Base-by-base conservation (phyloP, 176 grass and related monocot genomes). In the Oryza brachyantha region DNA sequence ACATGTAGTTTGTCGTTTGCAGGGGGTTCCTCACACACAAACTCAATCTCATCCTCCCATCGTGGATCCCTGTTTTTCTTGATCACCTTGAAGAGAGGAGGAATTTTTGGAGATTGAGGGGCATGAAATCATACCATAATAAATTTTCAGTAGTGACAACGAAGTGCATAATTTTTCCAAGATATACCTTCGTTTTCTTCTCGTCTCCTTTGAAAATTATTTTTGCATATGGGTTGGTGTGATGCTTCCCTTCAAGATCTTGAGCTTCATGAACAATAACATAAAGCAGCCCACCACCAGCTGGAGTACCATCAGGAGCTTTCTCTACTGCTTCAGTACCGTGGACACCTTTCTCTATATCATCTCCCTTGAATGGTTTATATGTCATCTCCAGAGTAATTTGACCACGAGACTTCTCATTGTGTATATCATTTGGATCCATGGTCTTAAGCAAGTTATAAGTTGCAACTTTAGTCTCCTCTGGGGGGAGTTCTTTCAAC, bases 11-110 rank as follows among this genome's bases (percentile, higher is more conserved):
- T 98, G 76, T 98, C 90, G 62, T 89, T 77, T 57, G 79, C 26
- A 54, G 96, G 96, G 45, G 88, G 87, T 71, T 87, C 87, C 70
- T 98, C 92, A 14, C 96, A 98, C n/a, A 93, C 82, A 78, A 94
- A 94, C 66, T 89, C 80, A 67, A 98, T 93, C 13, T 89, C 81
- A 39, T 91, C 78, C 64, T 87, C 87, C 88, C 92, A 99, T 65
- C 87, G 68, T 83, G 96, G 96, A 93, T 95, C 88, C 80, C 86
- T 99, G 75, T 89, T 93, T 76, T 95, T 88, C 83, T 93, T 99
- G 29, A 91, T 83, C 48, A 84, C 91, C 96, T 99, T 70, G 32
- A 55, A 64, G 19, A 91, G 13, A 42, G 12, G 8, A 25, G 9
- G 42, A 70, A 80, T 71, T 45, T 45, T 68, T 57, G 52, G 52